A percentile compares a stretch with the other conserved stretches of the same genome.
phyloP scores from a whole-genome alignment of 1,139 yeast genomes.

The Kodamaea sp. region DNA sequence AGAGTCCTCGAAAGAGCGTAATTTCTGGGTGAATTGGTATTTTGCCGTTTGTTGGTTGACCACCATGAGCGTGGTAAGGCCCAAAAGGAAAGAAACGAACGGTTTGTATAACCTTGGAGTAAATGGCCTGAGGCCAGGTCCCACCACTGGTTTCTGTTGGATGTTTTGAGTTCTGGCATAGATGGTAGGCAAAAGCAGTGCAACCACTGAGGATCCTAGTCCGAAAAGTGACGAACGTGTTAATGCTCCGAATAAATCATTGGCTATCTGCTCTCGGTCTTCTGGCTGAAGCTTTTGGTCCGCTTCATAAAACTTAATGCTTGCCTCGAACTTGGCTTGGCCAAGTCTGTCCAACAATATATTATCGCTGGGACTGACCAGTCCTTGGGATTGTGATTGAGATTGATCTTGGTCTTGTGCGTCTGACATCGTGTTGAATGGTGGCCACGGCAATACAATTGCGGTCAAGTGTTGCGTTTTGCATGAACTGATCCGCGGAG shows the following conservation, averaged over 20 bases:
- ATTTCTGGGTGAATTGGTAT: constrained; percentile 25
- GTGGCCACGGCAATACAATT: no score
- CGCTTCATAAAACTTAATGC: constrained; percentile 45
- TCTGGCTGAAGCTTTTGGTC: constrained; percentile 33
- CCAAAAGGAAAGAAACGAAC: constrained; percentile 34
- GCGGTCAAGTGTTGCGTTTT: no score
- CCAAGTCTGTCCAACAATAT: constrained; percentile 29
- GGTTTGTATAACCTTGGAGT: constrained; percentile 30
- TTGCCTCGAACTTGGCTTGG: constrained; percentile 39
- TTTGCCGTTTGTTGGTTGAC: constrained; percentile 27
- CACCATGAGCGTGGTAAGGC: constrained; percentile 29
- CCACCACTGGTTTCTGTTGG: constrained; percentile 5
- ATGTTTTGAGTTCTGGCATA: constrained; percentile 9
- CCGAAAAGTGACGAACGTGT: constrained; percentile 30
- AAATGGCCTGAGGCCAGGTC: constrained; percentile 5
- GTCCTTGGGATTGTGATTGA: no score
- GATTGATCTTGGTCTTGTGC: no score
- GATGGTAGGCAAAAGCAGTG: constrained; percentile 14
- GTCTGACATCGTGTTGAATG: no score
- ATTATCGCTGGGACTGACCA: no score
- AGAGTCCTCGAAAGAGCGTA: constrained; percentile 15
- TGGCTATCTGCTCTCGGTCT: constrained; percentile 34
- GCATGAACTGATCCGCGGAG: no score
- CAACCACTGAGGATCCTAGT: constrained; percentile 14
- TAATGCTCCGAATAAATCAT: constrained; percentile 30